phyloP scores from a whole-genome alignment of 2,329 filamentous ascomycete genomes.

The Sclerotinia borealis region DNA sequence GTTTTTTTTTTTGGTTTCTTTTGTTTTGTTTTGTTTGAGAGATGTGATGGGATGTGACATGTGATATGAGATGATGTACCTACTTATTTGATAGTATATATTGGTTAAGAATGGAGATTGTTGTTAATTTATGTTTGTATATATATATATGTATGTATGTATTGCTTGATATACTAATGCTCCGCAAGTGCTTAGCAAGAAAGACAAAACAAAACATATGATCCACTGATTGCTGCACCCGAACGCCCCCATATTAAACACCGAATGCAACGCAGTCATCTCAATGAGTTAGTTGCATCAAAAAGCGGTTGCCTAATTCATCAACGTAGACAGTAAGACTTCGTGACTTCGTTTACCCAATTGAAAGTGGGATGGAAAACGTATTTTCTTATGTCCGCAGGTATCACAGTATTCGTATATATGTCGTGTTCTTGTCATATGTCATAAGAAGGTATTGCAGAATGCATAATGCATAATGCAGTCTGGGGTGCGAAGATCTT shows the following conservation, averaged over 20 bases:
- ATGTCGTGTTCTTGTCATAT: neutral
- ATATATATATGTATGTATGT: neutral
- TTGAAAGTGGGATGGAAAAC: neutral
- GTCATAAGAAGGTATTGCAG: too few species aligned
- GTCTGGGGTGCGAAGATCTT: neutral
- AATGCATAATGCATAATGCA: neutral
- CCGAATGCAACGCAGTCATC: slow-evolving; percentile 1
- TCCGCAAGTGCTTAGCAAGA: neutral
- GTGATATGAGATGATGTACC: too few species aligned
- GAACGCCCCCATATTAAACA: neutral
- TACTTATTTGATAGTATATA: too few species aligned
- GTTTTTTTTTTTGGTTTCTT: too few species aligned
- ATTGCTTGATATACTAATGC: neutral
- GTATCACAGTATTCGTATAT: neutral
- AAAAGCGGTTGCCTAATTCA: slow-evolving; percentile 1
- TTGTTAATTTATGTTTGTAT: neutral
- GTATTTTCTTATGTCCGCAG: neutral
- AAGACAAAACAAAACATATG: neutral
- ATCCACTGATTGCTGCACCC: neutral
- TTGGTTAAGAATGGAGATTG: too few species aligned
- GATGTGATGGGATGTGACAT: too few species aligned
- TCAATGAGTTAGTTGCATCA: neutral
- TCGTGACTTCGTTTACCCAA: slow-evolving; percentile 4
- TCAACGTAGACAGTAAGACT: neutral
- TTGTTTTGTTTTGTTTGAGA: too few species aligned